These are phyloP conservation scores for Candida schatavii DNA, from an alignment of 805 yeast genomes.

Conservation along the genomic window DNA sequence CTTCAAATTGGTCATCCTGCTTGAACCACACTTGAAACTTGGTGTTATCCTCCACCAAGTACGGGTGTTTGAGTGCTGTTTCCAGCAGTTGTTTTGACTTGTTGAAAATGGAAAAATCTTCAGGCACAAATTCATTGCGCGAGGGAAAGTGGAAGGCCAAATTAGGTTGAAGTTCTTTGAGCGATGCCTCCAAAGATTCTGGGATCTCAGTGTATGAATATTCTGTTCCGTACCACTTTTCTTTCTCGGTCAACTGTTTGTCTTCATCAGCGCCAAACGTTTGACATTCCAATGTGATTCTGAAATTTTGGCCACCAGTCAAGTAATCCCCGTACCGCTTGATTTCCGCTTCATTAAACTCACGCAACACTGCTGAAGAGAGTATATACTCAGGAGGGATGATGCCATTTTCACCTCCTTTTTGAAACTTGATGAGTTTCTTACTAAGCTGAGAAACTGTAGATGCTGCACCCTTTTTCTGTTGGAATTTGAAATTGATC, in stretches of 20 bases:
- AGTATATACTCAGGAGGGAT: slow-evolving; percentile 68
- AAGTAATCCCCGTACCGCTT: slow-evolving; percentile 48
- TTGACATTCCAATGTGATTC: slow-evolving; percentile 53
- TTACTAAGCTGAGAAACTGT: slow-evolving; percentile 72
- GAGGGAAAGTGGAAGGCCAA: slow-evolving; percentile 56
- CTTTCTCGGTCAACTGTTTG: slow-evolving; percentile 31
- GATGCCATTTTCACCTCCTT: slow-evolving; percentile 19
- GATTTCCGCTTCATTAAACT: slow-evolving; percentile 57
- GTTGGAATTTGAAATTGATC: slow-evolving; percentile 74
- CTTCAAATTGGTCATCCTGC: slow-evolving; percentile 83
- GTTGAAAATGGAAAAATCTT: slow-evolving; percentile 63
- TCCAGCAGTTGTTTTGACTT: slow-evolving; percentile 17
- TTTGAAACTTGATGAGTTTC: slow-evolving; percentile 49
- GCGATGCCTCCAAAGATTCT: slow-evolving; percentile 31
- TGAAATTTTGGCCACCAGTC: slow-evolving; percentile 52
- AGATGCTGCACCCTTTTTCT: slow-evolving; percentile 66
- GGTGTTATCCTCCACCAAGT: slow-evolving; percentile 50
- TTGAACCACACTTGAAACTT: slow-evolving; percentile 77
- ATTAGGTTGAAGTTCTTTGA: slow-evolving; percentile 30
- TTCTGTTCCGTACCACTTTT: slow-evolving; percentile 91
- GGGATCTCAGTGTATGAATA: slow-evolving; percentile 44
- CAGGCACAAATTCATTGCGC: slow-evolving; percentile 79
- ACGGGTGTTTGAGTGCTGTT: slow-evolving; percentile 51
- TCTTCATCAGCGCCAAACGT: slow-evolving; percentile 44
- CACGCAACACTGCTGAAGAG: slow-evolving; percentile 53